Evolutionary conservation across 352 stramenopile species (phyloP).

Genomic region (Blastocystis sp.): DNA sequence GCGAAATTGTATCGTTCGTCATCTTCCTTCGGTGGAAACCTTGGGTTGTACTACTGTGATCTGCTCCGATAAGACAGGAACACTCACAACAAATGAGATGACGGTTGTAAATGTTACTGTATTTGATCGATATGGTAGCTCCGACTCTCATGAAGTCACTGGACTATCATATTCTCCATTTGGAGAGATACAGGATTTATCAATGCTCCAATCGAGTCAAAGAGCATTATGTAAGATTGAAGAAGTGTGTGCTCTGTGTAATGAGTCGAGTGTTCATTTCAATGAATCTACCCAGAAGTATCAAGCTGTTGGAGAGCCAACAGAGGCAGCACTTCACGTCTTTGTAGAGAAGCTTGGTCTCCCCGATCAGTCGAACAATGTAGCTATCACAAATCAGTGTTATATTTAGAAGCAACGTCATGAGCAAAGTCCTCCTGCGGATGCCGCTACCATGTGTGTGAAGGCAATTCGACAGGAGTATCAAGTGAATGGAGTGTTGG

Average conservation of each 20-base stretch:
- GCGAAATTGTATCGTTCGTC: slow-evolving; percentile 95
- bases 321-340: slow-evolving; percentile 91
- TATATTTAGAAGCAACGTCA: neutral
- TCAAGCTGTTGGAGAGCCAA: slow-evolving; percentile 75
- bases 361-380: slow-evolving; percentile 26
- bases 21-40: slow-evolving; percentile 93
- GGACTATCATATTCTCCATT: slow-evolving; percentile 88
- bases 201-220: neutral
- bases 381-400: neutral
- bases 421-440: neutral
- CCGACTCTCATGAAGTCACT: slow-evolving; percentile 73
- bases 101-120: slow-evolving; percentile 68
- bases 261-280: slow-evolving; percentile 84
- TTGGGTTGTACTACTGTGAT: slow-evolving; percentile 82
- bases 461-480: slow-evolving; percentile 73
- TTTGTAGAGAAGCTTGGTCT: slow-evolving; percentile 90
- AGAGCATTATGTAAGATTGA: slow-evolving; percentile 3
- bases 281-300: slow-evolving; percentile 54
- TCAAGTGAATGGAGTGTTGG: slow-evolving; percentile 86
- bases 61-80: slow-evolving; percentile 82
- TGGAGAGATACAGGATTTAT: slow-evolving; percentile 74
- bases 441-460: neutral
- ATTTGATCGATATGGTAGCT: neutral
- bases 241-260: slow-evolving; percentile 82
- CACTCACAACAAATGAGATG: slow-evolving; percentile 98